Conservation (phyloP, 176 grass and related monocot species). For the Carex scoparia region DNA sequence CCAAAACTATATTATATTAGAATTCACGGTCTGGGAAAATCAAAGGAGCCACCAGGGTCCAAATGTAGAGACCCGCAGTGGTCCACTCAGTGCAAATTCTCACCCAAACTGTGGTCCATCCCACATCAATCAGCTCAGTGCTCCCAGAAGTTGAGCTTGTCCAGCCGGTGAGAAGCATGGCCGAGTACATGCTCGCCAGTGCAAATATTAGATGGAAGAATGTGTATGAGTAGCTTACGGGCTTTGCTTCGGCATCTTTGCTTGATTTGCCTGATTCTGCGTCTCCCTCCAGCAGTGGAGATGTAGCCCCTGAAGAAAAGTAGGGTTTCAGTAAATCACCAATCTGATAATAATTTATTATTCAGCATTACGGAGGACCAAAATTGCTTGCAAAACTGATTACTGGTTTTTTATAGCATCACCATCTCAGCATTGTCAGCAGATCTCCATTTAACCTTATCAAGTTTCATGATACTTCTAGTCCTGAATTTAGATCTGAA, state of each 20-base stretch:
- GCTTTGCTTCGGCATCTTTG: slow-evolving; percentile 40
- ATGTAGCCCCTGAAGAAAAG: slow-evolving; percentile 43
- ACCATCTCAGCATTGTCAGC: not conserved
- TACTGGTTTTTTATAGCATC: not conserved
- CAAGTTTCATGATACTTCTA: not conserved
- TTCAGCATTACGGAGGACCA: not conserved
- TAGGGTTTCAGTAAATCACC: not conserved
- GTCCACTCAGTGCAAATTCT: slow-evolving; percentile 86
- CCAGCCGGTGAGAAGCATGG: slow-evolving; percentile 95
- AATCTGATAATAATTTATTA: not conserved
- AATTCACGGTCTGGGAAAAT: slow-evolving; percentile 77
- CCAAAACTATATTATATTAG: slow-evolving; percentile 21
- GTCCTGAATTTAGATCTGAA: not conserved
- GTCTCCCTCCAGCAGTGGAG: slow-evolving; percentile 42
- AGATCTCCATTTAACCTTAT: not conserved
- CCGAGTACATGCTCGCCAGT: slow-evolving; percentile 93
- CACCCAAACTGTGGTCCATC: slow-evolving; percentile 96
- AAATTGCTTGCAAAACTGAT: not conserved
- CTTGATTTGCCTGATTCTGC: slow-evolving; percentile 48
- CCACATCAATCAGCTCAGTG: slow-evolving; percentile 89
- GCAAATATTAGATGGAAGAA: slow-evolving; percentile 98
- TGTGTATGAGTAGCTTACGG: slow-evolving; percentile 83
- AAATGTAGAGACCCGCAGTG: slow-evolving; percentile 63
- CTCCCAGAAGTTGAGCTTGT: slow-evolving; percentile 56
- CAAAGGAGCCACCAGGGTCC: slow-evolving; percentile 79